A percentile compares a stretch with the other conserved stretches of the same genome.
phyloP scores from a whole-genome alignment of 2,329 filamentous ascomycete genomes.

The Corinectria fuckeliana region DNA sequence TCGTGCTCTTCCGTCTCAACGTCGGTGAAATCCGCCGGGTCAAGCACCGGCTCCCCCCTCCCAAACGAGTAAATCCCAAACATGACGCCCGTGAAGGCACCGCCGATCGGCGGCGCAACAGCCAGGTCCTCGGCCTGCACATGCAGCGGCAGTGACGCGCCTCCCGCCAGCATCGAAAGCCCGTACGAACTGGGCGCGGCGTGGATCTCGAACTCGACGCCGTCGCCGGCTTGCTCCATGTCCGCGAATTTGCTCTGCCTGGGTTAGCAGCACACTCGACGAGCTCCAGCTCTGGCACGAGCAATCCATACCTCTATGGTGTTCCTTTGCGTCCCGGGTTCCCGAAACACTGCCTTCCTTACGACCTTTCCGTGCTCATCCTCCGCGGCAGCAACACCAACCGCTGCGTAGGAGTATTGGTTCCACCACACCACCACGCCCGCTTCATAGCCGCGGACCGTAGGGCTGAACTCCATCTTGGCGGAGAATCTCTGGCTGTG shows the following conservation, averaged over 20 bases:
- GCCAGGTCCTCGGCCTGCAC: constrained; percentile 18
- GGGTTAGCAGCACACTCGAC: neutral
- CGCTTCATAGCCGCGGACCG: constrained; percentile 53
- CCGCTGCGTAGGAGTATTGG: constrained; percentile 47
- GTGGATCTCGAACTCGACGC: neutral
- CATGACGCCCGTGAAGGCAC: constrained; percentile 32
- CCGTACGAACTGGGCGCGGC: constrained; percentile 10
- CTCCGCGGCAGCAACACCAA: constrained; percentile 30
- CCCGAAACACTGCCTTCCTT: constrained; percentile 5
- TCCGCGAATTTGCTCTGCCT: neutral
- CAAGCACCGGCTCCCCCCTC: constrained; percentile 27
- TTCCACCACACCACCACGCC: constrained; percentile 62
- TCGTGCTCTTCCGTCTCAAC: constrained; percentile 3
- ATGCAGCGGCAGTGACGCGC: neutral
- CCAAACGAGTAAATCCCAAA: constrained; percentile 35
- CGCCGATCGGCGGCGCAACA: constrained; percentile 24
- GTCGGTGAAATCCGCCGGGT: constrained; percentile 25
- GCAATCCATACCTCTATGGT: constrained; percentile 18
- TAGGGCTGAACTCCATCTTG: constrained; percentile 54
- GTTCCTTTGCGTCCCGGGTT: neutral
- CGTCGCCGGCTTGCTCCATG: neutral
- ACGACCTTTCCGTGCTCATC: neutral
- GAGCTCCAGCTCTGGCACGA: neutral
- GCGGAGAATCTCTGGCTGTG: constrained; percentile 51
- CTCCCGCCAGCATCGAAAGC: neutral